phyloP scores from a whole-genome alignment of 306 rosid genomes.

The Malus sieversii region DNA sequence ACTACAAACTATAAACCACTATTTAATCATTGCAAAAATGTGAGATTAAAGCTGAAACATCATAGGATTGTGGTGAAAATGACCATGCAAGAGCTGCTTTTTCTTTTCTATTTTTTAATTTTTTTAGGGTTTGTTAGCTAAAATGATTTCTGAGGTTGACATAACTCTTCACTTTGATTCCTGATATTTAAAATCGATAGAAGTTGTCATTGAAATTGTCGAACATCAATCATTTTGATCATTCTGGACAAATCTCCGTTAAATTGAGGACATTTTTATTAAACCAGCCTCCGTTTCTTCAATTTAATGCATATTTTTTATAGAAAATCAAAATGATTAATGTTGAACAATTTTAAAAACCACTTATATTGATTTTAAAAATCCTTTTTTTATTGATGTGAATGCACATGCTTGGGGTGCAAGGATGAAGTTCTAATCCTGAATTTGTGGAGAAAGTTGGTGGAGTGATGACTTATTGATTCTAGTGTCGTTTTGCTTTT shows the following conservation, averaged over 20 bases:
- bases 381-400: background rate
- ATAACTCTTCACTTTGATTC: too few relatives aligned
- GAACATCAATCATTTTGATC: too few relatives aligned
- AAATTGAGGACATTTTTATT: too few relatives aligned
- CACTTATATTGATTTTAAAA: too few relatives aligned
- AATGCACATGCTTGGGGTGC: background rate
- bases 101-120: background rate
- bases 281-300: too few relatives aligned
- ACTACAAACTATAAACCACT: too few relatives aligned
- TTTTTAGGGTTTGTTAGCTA: too few relatives aligned
- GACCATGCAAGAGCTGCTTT: background rate
- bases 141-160: accelerated
- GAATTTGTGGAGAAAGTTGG: background rate
- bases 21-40: background rate
- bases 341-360: too few relatives aligned
- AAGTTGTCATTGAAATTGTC: accelerated
- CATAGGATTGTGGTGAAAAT: background rate
- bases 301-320: too few relatives aligned
- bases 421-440: background rate
- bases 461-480: background rate
- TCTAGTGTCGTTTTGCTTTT: background rate
- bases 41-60: background rate
- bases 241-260: too few relatives aligned
- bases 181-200: too few relatives aligned
- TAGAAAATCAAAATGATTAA: too few relatives aligned